Conservation (phyloP, 2,329 filamentous ascomycete species). For the Onygena corvina region DNA sequence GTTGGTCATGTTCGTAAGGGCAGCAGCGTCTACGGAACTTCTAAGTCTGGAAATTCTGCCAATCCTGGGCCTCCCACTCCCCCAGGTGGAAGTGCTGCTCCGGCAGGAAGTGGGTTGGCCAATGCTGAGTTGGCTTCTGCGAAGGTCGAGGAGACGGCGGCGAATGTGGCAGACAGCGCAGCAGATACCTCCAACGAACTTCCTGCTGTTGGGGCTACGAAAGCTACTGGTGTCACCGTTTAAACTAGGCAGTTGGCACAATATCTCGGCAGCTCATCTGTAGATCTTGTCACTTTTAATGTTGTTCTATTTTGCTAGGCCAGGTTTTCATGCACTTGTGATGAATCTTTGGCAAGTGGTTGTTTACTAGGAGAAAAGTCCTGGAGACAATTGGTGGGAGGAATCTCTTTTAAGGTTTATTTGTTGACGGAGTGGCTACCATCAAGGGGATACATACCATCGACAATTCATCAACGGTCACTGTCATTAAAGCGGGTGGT, state of each 20-base stretch:
- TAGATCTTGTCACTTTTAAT: neutral
- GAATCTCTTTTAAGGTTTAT: too few relatives aligned
- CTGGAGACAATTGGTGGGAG: too few relatives aligned
- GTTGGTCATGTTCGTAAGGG: neutral
- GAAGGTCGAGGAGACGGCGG: neutral
- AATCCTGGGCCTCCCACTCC: neutral
- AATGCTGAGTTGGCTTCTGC: neutral
- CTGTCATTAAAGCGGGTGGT: too few relatives aligned
- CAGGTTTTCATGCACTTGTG: too few relatives aligned
- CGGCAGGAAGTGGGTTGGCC: neutral
- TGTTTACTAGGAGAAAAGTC: too few relatives aligned
- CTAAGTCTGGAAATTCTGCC: neutral
- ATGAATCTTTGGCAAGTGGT: too few relatives aligned
- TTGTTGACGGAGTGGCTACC: too few relatives aligned
- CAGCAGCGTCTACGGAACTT: neutral
- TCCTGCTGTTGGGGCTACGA: neutral
- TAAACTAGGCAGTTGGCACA: neutral
- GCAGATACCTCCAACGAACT: neutral
- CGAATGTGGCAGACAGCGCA: neutral
- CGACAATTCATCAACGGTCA: too few relatives aligned
- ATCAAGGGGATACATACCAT: too few relatives aligned
- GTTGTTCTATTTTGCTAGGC: too few relatives aligned
- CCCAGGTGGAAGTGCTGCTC: neutral
- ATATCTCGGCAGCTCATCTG: neutral
- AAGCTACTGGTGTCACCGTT: neutral